These are phyloP conservation scores for Saksenaea oblongispora DNA, from an alignment of 371 early-diverging fungal genomes.

Conservation along the genomic window DNA sequence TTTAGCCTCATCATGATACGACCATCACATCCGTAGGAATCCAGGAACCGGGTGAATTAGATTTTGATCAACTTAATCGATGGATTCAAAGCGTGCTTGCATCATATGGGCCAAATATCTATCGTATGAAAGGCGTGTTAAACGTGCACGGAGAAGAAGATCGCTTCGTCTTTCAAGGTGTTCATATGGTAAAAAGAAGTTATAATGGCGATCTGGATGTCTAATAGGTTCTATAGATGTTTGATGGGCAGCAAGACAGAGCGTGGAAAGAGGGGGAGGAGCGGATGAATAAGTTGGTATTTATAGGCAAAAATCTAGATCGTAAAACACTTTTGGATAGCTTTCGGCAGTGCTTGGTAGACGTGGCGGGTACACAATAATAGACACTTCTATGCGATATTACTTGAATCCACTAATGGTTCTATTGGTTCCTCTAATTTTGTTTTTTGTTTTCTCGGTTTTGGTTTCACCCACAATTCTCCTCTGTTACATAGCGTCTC, in stretches of 20 bases:
- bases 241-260: slow-evolving; percentile 32
- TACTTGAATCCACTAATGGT: neutral
- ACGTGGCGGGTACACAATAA: neutral
- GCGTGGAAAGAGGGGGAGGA: slow-evolving; percentile 28
- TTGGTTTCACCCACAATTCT: slow-evolving; percentile 16
- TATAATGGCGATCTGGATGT: neutral
- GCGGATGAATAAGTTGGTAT: slow-evolving; percentile 25
- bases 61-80: slow-evolving; percentile 26
- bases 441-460: slow-evolving; percentile 15
- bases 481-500: slow-evolving; percentile 19
- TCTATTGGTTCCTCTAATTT: neutral
- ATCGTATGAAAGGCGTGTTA: slow-evolving; percentile 38
- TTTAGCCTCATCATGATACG: slow-evolving; percentile 3
- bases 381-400: neutral
- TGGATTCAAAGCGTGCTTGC: slow-evolving; percentile 34
- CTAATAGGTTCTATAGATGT: slow-evolving; percentile 15
- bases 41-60: slow-evolving; percentile 13
- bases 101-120: slow-evolving; percentile 27
- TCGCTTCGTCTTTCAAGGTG: slow-evolving; percentile 43
- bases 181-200: slow-evolving; percentile 27
- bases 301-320: slow-evolving; percentile 36
- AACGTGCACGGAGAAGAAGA: slow-evolving; percentile 32
- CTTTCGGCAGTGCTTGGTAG: slow-evolving; percentile 24
- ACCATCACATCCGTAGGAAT: slow-evolving; percentile 28
- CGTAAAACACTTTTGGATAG: slow-evolving; percentile 19